phyloP scores from a whole-genome alignment of 2,329 filamentous ascomycete species.

The Lanzia echinophila region DNA sequence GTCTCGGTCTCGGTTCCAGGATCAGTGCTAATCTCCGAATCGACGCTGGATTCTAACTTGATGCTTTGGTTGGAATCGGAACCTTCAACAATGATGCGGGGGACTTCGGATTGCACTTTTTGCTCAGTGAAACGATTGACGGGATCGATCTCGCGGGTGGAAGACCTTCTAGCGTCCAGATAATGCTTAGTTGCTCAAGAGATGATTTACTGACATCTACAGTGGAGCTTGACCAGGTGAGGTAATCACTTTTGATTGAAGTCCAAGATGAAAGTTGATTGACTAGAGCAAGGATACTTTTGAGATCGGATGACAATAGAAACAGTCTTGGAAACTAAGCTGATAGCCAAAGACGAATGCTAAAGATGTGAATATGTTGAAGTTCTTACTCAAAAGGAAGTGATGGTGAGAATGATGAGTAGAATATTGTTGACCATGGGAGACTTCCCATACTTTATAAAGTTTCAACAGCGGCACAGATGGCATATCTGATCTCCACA shows the following conservation, averaged over 20 bases:
- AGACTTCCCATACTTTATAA: slow-evolving; percentile 8
- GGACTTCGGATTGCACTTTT: slow-evolving; percentile 13
- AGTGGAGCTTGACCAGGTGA: slow-evolving; percentile 8
- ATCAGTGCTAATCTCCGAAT: slow-evolving; percentile 15
- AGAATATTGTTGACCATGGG: background rate
- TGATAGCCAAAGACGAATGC: slow-evolving; percentile 1
- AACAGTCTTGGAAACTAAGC: background rate
- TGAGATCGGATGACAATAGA: background rate
- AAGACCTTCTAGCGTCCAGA: slow-evolving; percentile 20
- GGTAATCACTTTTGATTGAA: background rate
- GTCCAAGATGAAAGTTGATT: background rate
- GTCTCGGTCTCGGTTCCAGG: slow-evolving; percentile 23
- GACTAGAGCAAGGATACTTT: background rate
- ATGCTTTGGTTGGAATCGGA: slow-evolving; percentile 18
- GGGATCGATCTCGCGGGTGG: slow-evolving; percentile 18
- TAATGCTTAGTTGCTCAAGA: background rate
- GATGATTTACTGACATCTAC: slow-evolving; percentile 22
- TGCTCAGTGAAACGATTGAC: slow-evolving; percentile 11
- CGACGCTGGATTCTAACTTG: slow-evolving; percentile 8
- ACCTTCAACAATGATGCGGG: slow-evolving; percentile 24
- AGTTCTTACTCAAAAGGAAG: background rate
- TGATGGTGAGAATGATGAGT: slow-evolving; percentile 1
- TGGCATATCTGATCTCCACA: background rate
- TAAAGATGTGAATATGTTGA: background rate
- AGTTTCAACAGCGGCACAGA: background rate